phyloP scores from a whole-genome alignment of 768 basidiomycete species.

The Pholiota microspora region DNA sequence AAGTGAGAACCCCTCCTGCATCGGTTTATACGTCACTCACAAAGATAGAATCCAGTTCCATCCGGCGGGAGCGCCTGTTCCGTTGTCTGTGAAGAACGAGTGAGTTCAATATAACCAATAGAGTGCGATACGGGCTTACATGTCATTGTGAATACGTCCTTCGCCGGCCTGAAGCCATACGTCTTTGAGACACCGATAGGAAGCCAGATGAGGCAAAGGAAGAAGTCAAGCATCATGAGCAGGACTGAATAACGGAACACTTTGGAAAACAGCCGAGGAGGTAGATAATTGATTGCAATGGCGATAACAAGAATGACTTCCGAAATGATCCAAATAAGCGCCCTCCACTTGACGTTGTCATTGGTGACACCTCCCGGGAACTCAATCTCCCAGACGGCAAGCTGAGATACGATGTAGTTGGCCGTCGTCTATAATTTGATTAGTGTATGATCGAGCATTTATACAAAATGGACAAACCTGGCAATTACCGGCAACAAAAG shows the following conservation, averaged over 20 bases:
- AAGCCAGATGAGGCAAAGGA: constrained; percentile 88
- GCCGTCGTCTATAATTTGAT: constrained; percentile 62
- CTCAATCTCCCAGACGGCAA: constrained; percentile 75
- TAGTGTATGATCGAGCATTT: not conserved
- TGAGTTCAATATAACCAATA: not conserved
- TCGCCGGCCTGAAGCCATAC: constrained; percentile 83
- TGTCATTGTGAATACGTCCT: constrained; percentile 80
- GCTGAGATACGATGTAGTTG: constrained; percentile 85
- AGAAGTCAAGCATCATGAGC: constrained; percentile 83
- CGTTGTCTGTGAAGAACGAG: constrained; percentile 60
- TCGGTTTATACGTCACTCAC: constrained; percentile 32
- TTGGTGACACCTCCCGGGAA: constrained; percentile 78
- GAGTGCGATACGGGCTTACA: constrained; percentile 47
- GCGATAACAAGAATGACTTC: constrained; percentile 70
- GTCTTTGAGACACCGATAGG: constrained; percentile 88
- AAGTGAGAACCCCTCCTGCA: constrained; percentile 1
- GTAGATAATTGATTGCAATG: constrained; percentile 83
- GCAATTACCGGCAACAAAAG: constrained; percentile 85
- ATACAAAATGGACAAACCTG: constrained; percentile 47
- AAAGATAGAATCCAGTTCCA: constrained; percentile 95
- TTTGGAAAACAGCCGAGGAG: constrained; percentile 67
- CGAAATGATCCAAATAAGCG: constrained; percentile 80
- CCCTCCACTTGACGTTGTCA: constrained; percentile 81
- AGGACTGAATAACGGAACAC: constrained; percentile 76
- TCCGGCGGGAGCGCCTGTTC: constrained; percentile 79